Conservation (phyloP, 2,329 filamentous ascomycete genomes). For the Chaetomium globosum region DNA sequence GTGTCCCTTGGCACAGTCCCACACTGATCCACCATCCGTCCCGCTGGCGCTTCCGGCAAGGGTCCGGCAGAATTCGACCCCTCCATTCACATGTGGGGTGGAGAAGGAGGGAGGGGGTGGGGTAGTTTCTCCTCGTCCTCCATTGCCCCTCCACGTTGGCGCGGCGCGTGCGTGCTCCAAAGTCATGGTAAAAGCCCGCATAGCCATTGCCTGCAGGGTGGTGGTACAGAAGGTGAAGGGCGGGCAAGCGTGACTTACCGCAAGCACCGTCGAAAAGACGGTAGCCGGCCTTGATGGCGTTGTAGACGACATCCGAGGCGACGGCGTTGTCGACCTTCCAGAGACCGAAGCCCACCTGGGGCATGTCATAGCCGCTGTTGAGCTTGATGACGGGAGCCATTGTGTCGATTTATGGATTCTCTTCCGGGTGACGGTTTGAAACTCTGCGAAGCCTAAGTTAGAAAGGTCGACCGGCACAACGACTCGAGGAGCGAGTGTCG, state of each 20-base stretch:
- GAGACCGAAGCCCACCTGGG: conserved; percentile 74
- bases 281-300: conserved; percentile 67
- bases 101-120: conserved; percentile 31
- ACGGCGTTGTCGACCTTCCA: conserved; percentile 81
- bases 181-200: conserved; percentile 9
- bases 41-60: conserved; percentile 22
- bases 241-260: conserved; percentile 49
- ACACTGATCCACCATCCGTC: conserved; percentile 18
- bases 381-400: conserved; percentile 57
- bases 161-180: conserved; percentile 20
- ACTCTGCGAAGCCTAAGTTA: conserved; percentile 17
- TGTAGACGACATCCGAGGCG: conserved; percentile 76
- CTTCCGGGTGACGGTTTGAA: conserved; percentile 10
- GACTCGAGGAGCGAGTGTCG: not conserved
- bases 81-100: conserved; percentile 31
- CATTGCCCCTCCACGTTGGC: conserved; percentile 16
- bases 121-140: conserved; percentile 27
- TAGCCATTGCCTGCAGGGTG: not conserved
- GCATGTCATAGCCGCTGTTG: conserved; percentile 69
- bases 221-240: not conserved
- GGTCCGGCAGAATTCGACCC: conserved; percentile 28
- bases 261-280: conserved; percentile 63
- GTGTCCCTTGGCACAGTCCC: conserved; percentile 11
- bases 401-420: conserved; percentile 23
- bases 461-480: not conserved